Evolutionary conservation across 768 basidiomycete species (phyloP), one percentile per base, ranked within the genome.

Genomic region (Boletus rubropictus): DNA sequence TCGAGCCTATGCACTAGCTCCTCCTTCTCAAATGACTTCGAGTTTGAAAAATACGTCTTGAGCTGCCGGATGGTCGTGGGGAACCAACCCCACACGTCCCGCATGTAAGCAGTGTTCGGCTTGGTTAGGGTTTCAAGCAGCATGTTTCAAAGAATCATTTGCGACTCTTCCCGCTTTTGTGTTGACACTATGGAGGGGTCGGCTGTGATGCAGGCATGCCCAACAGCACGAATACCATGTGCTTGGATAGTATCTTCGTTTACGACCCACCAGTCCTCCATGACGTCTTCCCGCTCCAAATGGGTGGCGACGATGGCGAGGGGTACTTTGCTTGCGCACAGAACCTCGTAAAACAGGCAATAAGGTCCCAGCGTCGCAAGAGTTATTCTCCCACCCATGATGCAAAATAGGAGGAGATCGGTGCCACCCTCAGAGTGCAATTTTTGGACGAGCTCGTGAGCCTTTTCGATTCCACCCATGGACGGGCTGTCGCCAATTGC

Each of bases 351-450:
- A n/a, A n/a, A n/a, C n/a, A n/a, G n/a, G n/a, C n/a, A n/a, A n/a
- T n/a, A n/a, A n/a, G n/a, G 49, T 12, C 44, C 33, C 20, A 52
- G 55, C 29, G 27, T 18, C 1, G 50, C 22, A 4, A 12, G 1
- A 0, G 55, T 56, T 24, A 56, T n/a, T 6, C 55, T 34, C 1
- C 39, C 39, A 1, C 18, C 39, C 12, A 37, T 29, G 22, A 56
- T 18, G 31, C 55, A 56, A 39, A 57, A 56, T 1, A 56, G 28
- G 15, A 56, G 46, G 22, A 56, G 50, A 17, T 56, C 46, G 33
- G 57, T 31, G 8, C 55, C 55, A 15, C 55, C 55, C 0, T 28
- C 22, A 5, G 27, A 0, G 5, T 42, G 36, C 8, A 56, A 10
- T 17, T 32, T 29, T 8, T 28, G 14, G 9, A 56, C 4, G 17